Evolutionary conservation across 2,329 filamentous ascomycete genomes (phyloP).

Genomic region (Diaporthe longicolla): DNA sequence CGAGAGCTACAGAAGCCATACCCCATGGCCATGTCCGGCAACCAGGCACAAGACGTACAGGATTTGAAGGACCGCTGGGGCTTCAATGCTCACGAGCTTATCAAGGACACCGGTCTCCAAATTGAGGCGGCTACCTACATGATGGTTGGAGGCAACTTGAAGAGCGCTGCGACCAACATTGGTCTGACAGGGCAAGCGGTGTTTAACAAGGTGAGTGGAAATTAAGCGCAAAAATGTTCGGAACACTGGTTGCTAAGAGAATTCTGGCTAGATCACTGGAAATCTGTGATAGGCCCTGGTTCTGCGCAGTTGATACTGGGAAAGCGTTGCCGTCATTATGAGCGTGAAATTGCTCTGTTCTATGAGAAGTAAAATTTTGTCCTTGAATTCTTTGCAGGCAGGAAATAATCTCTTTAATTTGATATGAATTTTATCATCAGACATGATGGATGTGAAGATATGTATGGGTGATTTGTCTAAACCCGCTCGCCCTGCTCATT

Average conservation of each 20-base stretch:
- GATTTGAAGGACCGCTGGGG: constrained; percentile 24
- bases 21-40: background rate
- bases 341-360: background rate
- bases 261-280: background rate
- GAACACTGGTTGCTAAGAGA: background rate
- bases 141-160: background rate
- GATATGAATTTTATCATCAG: too few species aligned
- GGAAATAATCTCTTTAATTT: background rate
- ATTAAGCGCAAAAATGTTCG: fast-evolving
- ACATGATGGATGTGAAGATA: too few species aligned
- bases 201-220: background rate
- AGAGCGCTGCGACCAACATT: constrained; percentile 6
- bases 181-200: background rate
- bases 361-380: background rate
- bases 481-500: constrained; percentile 3
- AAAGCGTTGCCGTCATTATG: background rate
- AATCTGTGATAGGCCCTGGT: background rate
- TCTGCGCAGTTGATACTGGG: too few species aligned
- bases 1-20: background rate
- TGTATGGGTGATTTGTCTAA: background rate
- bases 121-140: background rate
- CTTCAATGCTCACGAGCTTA: background rate
- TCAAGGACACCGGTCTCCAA: background rate
- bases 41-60: background rate
- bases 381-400: too few species aligned